Base-by-base conservation (phyloP, 176 grass and related monocot species). In the Paspalum notatum region DNA sequence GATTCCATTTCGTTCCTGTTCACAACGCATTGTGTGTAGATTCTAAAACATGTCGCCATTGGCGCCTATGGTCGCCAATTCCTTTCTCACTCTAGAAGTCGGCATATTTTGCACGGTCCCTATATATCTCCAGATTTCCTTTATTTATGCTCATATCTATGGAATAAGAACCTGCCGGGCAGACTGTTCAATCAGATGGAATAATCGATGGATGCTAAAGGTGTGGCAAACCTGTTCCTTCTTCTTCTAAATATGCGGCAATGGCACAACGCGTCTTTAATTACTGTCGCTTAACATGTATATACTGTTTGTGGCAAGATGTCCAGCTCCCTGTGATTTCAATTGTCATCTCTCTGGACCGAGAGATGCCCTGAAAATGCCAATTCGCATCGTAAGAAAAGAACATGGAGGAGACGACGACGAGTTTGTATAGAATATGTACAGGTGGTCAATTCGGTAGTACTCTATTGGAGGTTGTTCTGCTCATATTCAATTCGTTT, bases 181-280 rank as follows among this genome's bases (percentile, higher is more conserved):
- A 9, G 52, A 5, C 0, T 6, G 43, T 51, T 62, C 43, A 4
- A 46, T 3, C 56, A 26, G 46, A 54, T 55, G 32, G 50, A 51
- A 73, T 73, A 51, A 73, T 73, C 50, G 12, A 43, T 6, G 22
- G 58, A 49, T 77, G 42, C 74, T 47, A 61, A 76, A 76, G 55
- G 7, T 76, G 56, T 14, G 68, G 62, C 50, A 5, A 5, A 52
- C 13, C 17, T 32, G 32, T 32, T 32, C 3, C 32, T 32, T 32
- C 32, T 32, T 32, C 1, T 32, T 32, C 57, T 47, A 61, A 76
- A 76, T 40, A 3, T 76, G 56, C 8, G 68, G 54, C 20, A 56
- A 56, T 21, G 54, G 18, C 54, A 21, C 9, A 13, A 10, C 7
- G 32, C n/a, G 53, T 56, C 53, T n/a, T 8, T 21, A 56, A 17